Evolutionary conservation across 139 green algal genomes (phyloP), one percentile per base, ranked within the genome.

Genomic region (Coelastrella sp.): DNA sequence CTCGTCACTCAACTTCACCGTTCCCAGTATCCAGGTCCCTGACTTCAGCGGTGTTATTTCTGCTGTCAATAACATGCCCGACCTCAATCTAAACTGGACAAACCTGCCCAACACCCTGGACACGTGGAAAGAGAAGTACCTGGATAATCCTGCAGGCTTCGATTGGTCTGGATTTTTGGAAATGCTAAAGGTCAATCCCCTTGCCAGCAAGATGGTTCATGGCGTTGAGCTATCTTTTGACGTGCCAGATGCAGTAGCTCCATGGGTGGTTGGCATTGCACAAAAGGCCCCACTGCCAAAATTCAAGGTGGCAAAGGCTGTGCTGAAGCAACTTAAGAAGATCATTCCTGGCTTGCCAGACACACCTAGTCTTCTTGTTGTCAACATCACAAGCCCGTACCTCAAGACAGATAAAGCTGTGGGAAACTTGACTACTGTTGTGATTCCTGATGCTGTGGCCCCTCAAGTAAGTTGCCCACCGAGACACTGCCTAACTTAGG

Each of bases 141-240:
- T 85, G 57, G 24, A n/a, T 4, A 61, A 27, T 20, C 79, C 79
- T 17, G 24, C 35, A 10, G 79, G 24, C 15, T 85, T 85, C 61
- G 79, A 85, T 57, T 63, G 60, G 57, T 35, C 20, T 19, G 57
- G 57, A 56, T 72, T 85, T 24, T 27, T 63, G 20, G 61, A 85
- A 7, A 76, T 76, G 68, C 15, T 76, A 8, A n/a, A 19, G 15
- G 8, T 3, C 10, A 76, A 76, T 25, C 68, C 68, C 1, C 4
- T 25, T 8, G 17, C 24, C 8, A 24, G 68, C 68, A n/a, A 24
- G 15, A 27, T 76, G 68, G 19, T 15, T 22, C 19, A 85, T 10
- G 79, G 79, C 7, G 35, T 85, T n/a, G 79, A 85, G 8, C n/a
- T 85, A 9, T 85, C 79, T 7, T 56, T 85, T 17, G 79, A 85